Percentiles rank a stretch among this genome's conserved stretches.
Evolutionary conservation across 2,329 filamentous ascomycete genomes (phyloP).

Genomic region (Xylaria sp.): DNA sequence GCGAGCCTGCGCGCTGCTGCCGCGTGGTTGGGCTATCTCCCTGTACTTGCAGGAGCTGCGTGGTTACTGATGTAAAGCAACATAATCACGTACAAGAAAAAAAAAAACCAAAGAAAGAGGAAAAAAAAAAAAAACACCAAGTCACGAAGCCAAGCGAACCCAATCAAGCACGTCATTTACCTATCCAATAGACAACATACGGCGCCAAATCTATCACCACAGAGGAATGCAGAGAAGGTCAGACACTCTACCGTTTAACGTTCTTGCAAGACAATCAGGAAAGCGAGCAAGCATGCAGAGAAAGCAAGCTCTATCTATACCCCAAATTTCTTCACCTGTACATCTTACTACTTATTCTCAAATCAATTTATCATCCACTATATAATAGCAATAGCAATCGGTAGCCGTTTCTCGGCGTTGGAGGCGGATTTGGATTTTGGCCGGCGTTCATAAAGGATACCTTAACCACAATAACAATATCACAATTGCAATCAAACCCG

Average conservation of each 20-base stretch:
- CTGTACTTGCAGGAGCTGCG: conserved; percentile 47
- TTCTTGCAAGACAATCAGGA: too few species aligned
- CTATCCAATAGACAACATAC: not conserved
- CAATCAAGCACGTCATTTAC: not conserved
- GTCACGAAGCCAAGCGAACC: too few species aligned
- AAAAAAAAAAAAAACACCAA: not conserved
- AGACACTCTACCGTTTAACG: too few species aligned
- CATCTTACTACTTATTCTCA: not conserved
- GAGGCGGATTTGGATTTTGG: conserved; percentile 9
- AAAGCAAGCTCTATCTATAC: conserved; percentile 22
- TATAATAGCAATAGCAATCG: too few species aligned
- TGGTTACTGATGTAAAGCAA: conserved; percentile 46
- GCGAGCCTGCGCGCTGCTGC: conserved; percentile 36
- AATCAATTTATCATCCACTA: not conserved
- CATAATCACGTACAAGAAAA: not conserved
- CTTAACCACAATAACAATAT: too few species aligned
- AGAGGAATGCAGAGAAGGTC: too few species aligned
- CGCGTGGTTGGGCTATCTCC: conserved; percentile 48
- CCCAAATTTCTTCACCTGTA: conserved; percentile 21
- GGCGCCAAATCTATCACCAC: too few species aligned
- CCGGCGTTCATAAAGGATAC: too few species aligned
- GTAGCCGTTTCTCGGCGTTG: conserved; percentile 9
- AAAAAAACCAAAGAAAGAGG: not conserved
- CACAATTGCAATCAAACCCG: too few species aligned
- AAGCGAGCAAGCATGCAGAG: too few species aligned